Percentiles rank a stretch among this genome's conserved stretches.
These are phyloP conservation scores for Rutstroemia sp. DNA, from an alignment of 2,329 filamentous ascomycete genomes.

Conservation along the genomic window DNA sequence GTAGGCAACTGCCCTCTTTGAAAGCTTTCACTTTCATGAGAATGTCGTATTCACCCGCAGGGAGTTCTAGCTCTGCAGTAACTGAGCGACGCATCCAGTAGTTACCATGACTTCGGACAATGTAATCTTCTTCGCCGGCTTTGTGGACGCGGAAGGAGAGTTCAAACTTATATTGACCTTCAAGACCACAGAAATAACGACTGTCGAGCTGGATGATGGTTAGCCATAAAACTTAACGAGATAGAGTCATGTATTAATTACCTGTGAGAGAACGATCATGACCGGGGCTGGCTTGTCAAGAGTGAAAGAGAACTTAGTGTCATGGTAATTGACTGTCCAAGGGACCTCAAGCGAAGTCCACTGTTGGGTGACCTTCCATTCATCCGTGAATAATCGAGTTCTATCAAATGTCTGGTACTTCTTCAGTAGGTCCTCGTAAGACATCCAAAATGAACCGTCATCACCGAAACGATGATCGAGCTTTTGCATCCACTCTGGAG, in stretches of 20 bases:
- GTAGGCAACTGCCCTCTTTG: constrained; percentile 34
- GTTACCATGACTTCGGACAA: constrained; percentile 43
- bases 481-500: constrained; percentile 45
- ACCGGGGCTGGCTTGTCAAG: constrained; percentile 45
- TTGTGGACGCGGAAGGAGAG: constrained; percentile 41
- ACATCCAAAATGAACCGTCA: constrained; percentile 55
- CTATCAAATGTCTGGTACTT: constrained; percentile 53
- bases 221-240: background rate
- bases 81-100: constrained; percentile 47
- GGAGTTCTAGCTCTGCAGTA: constrained; percentile 50
- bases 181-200: constrained; percentile 52
- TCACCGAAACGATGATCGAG: constrained; percentile 51
- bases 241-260: background rate
- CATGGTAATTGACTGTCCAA: constrained; percentile 49
- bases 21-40: constrained; percentile 47
- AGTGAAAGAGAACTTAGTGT: constrained; percentile 50
- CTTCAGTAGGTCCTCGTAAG: constrained; percentile 51
- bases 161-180: constrained; percentile 45
- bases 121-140: constrained; percentile 47
- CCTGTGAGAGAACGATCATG: constrained; percentile 44
- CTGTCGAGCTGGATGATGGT: constrained; percentile 37
- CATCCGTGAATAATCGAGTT: constrained; percentile 49
- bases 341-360: constrained; percentile 55
- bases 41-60: constrained; percentile 49
- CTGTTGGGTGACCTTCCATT: constrained; percentile 42